phyloP scores from a whole-genome alignment of 2,329 filamentous ascomycete species.

The Fusarium albidum region DNA sequence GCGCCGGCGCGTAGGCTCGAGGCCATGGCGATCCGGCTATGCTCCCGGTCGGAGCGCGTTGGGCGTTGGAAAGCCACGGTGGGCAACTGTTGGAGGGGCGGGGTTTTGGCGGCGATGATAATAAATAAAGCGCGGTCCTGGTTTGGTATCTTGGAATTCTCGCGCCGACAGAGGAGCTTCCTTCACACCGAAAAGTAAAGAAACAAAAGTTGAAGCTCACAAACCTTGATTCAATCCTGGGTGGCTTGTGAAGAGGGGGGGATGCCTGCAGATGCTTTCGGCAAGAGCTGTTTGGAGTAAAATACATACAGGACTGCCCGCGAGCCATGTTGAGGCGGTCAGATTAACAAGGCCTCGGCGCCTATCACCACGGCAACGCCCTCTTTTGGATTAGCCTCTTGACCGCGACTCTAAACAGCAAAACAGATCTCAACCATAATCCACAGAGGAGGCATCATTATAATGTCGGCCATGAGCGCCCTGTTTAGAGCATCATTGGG shows the following conservation, averaged over 20 bases:
- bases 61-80: conserved; percentile 47
- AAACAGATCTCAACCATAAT: no score
- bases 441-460: no score
- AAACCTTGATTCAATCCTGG: conserved; percentile 16
- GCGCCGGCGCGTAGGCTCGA: conserved; percentile 40
- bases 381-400: background rate
- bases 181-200: background rate
- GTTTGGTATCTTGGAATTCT: conserved; percentile 7
- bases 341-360: conserved; percentile 31
- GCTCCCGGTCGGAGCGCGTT: conserved; percentile 50
- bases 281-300: conserved; percentile 34
- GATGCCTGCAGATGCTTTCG: conserved; percentile 29
- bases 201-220: conserved; percentile 16
- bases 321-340: conserved; percentile 22
- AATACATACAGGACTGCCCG: conserved; percentile 35
- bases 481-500: no score
- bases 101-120: conserved; percentile 6
- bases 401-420: conserved; percentile 1
- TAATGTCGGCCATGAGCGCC: no score
- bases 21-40: conserved; percentile 45
- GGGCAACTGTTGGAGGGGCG: conserved; percentile 28
- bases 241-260: conserved; percentile 36
- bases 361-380: conserved; percentile 36
- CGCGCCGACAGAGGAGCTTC: background rate
- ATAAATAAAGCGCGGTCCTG: no score